Base-by-base conservation (phyloP, 805 yeast genomes). In the Kluyveromyces starmeri region DNA sequence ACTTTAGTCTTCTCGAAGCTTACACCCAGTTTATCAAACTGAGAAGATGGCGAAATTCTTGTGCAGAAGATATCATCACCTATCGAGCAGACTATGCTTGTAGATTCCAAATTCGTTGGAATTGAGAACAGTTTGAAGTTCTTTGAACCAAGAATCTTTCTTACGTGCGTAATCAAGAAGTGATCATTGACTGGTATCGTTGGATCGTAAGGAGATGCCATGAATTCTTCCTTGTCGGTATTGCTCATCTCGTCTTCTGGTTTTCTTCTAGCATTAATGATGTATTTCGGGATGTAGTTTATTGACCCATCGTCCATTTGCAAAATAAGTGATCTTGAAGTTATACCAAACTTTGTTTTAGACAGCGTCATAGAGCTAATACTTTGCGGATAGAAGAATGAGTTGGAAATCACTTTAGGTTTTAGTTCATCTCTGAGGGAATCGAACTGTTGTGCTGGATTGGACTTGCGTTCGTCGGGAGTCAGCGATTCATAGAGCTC, bases 61-160 rank as follows among this genome's bases (percentile, higher is more conserved):
- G 94, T 78, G 50, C 88, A 83, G 61, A 83, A 88, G 5, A 81
- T 54, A 51, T 84, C 94, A n/a, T 67, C 57, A 13, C 80, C 83
- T 28, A 75, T 59, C 23, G 70, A 65, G 41, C 92, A 77, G 1
- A 83, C 71, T 13, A 83, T 66, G 12, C 80, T 67, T 0, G 96
- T 86, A 2, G 95, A 83, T 58, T 89, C 97, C 34, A 86, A 62
- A 25, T 72, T 68, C 0, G 96, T 82, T 2, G 82, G 67, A 3
- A 64, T 50, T 0, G 80, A 64, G 3, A 66, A 46, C 6, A 78
- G 43, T 2, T 51, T 44, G 3, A 64, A 45, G 5, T 46, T 41
- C 4, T 45, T 43, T 21, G 51, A 55, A 33, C 50, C 35, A 4
- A 66, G 17, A 4, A 76, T 48, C n/a, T 56, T 54, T 41, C 78